Evolutionary conservation across 306 rosid species (phyloP).

Genomic region (Medicago lupulina): DNA sequence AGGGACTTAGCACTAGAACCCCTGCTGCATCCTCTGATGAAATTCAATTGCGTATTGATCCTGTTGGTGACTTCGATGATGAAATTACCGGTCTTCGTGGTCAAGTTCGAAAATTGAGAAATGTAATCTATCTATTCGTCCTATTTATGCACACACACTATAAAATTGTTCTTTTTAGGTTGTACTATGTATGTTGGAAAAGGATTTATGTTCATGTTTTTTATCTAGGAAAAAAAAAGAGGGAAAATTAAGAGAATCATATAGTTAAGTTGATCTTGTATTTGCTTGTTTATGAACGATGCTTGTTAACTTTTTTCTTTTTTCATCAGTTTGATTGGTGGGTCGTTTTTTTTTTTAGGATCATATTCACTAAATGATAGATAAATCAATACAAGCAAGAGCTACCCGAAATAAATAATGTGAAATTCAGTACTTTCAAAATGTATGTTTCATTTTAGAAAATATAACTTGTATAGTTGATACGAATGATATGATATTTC

Average conservation of each 20-base stretch:
- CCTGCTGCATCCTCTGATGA: conserved; percentile 67
- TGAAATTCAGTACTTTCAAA: not conserved
- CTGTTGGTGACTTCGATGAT: conserved; percentile 68
- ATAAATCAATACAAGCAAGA: not conserved
- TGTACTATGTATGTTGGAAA: not conserved
- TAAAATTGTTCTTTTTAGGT: not conserved
- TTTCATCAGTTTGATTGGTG: not conserved
- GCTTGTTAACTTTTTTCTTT: not conserved
- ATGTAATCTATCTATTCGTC: conserved; percentile 46
- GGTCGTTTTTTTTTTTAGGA: not conserved
- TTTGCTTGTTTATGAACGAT: not conserved
- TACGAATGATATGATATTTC: not conserved
- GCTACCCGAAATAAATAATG: not conserved
- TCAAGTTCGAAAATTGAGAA: conserved; percentile 81
- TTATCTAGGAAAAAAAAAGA: not conserved
- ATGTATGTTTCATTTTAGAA: not conserved
- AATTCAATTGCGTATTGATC: conserved; percentile 90
- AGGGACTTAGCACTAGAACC: conserved; percentile 84
- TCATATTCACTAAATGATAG: not conserved
- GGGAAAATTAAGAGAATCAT: not conserved
- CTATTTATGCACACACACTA: not conserved
- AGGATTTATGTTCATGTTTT: not conserved
- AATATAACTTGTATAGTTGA: not conserved
- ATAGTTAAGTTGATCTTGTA: not conserved
- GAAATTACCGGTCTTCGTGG: conserved; percentile 85